A percentile compares a stretch with the other conserved stretches of the same genome.
Evolutionary conservation across 2,329 filamentous ascomycete genomes (phyloP).

Genomic region (Sarocladiaceae sp.): DNA sequence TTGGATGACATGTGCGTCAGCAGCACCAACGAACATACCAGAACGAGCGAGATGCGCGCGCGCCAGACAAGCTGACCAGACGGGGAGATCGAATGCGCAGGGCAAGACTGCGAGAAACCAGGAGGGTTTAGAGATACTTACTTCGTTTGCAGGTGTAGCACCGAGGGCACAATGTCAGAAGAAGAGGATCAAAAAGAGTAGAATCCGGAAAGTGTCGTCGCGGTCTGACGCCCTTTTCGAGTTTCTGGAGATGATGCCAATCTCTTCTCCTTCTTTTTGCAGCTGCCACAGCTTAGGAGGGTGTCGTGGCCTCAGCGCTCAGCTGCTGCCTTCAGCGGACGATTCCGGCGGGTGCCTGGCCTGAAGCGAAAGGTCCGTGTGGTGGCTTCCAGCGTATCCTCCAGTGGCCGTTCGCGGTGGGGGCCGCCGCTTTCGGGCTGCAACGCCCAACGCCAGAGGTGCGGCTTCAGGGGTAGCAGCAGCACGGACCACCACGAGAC

Average conservation of each 20-base stretch:
- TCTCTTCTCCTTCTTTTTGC: background rate
- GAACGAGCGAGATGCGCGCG: constrained; percentile 2
- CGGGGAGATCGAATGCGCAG: background rate
- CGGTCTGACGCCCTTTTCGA: too few species aligned
- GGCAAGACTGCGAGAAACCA: constrained; percentile 1
- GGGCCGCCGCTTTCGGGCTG: background rate
- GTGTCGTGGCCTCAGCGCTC: constrained; percentile 1
- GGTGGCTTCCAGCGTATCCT: background rate
- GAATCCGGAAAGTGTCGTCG: constrained; percentile 4
- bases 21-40: constrained; percentile 1
- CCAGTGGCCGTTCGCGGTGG: background rate
- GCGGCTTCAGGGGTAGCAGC: background rate
- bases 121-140: constrained; percentile 6
- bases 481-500: constrained; percentile 1
- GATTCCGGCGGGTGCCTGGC: too few species aligned
- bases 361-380: too few species aligned
- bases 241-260: constrained; percentile 2
- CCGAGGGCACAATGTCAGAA: background rate
- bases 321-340: background rate
- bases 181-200: constrained; percentile 8
- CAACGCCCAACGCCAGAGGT: too few species aligned
- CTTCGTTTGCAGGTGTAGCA: constrained; percentile 10
- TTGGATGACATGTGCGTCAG: constrained; percentile 1
- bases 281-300: too few species aligned
- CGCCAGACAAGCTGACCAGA: background rate